Conservation (phyloP, 306 rosid species). For the Rubus idaeus region DNA sequence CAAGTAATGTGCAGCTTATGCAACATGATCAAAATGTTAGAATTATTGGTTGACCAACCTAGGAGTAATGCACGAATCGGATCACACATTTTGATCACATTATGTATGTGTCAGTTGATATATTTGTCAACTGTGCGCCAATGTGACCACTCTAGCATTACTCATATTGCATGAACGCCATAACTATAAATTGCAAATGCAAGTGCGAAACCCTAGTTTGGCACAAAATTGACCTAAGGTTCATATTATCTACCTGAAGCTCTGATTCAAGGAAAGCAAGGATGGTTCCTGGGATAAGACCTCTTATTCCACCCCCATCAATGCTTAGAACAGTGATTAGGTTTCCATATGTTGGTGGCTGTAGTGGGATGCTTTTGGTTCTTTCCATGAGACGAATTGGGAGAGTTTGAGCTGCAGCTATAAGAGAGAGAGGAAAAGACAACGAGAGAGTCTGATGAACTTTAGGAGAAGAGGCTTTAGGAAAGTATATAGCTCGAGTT, state of each 20-base stretch:
- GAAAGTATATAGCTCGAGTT: background rate
- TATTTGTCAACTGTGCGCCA: background rate
- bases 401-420: background rate
- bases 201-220: background rate
- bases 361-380: constrained; percentile 20
- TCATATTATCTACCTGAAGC: constrained; percentile 37
- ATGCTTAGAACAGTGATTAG: constrained; percentile 63
- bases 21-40: background rate
- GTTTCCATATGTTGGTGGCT: constrained; percentile 57
- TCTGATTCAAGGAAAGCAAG: constrained; percentile 54
- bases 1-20: background rate
- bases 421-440: background rate
- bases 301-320: constrained; percentile 79
- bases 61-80: background rate
- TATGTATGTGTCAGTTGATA: background rate
- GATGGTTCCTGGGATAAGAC: constrained; percentile 56
- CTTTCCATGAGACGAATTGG: constrained; percentile 19
- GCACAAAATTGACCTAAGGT: background rate
- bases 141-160: background rate
- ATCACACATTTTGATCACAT: background rate
- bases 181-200: background rate
- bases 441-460: background rate
- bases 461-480: background rate
- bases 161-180: background rate
- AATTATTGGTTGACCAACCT: background rate